Base-by-base conservation (phyloP, 2,329 filamentous ascomycete genomes). In the Colletotrichum tropicicola region DNA sequence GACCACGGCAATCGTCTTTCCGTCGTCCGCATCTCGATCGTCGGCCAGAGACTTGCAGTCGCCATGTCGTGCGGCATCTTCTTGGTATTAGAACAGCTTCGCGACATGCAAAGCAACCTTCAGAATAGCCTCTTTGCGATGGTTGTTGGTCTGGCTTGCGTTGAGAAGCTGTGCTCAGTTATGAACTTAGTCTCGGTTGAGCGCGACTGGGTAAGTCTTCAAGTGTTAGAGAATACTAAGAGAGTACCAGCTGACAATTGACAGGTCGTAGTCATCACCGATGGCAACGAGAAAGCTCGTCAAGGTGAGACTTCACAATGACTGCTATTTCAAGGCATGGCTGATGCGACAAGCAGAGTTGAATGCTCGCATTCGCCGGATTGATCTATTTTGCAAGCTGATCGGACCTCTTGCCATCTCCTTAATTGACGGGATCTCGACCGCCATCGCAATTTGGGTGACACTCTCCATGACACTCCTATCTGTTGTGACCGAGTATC, bases 381-480 rank as follows among this genome's bases (percentile, higher is more conserved):
- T 89, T 56, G 87, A 89, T 67, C 75, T 89, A 6, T 75, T 85
- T 47, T 88, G 85, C 77, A 89, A 89, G 70, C 78, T 89, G 3
- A 64, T 83, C 4, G 86, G 81, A 0, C 87, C 87, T 0, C 71
- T 89, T 5, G 73, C 78, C 3, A 83, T 88, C 15, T 80, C 85
- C 0, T 68, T 85, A 0, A 70, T 88, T 1, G 81, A 83, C 27
- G 78, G 75, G 0, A 77, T 70, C 0, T 87, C 84, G 0, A 81
- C 80, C 0, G 69, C 66, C 5, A 58, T 78, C 1, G 86, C 85
- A 3, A 81, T 88, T 3, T 78, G 77, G 68, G 71, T 77, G 0
- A 83, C 80, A 0, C 75, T 86, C 4, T 79, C 69, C 5, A 81
- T 85, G 76, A 88, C 83, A 54, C 56, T 78, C 0, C 53, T 74